These are phyloP conservation scores for Solanum piurae DNA, from an alignment of 257 asterid genomes.

Conservation along the genomic window DNA sequence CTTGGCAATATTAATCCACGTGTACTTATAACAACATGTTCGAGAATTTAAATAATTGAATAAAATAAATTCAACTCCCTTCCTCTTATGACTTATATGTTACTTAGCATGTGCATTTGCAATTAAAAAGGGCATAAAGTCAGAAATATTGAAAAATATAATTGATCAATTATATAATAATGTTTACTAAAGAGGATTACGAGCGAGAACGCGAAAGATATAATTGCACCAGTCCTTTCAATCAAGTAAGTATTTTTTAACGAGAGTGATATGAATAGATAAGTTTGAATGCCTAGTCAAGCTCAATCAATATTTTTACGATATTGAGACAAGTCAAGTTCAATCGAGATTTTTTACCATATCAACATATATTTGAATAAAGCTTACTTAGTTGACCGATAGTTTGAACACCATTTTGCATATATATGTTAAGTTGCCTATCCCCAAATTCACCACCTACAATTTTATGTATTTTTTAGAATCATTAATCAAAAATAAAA, in stretches of 20 bases:
- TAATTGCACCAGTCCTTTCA: too few species aligned
- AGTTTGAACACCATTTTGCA: too few species aligned
- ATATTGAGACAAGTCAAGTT: neutral
- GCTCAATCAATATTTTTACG: neutral
- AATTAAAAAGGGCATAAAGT: neutral
- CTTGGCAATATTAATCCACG: neutral
- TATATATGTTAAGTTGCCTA: too few species aligned
- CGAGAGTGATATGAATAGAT: neutral
- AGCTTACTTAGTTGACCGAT: too few species aligned
- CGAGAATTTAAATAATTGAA: neutral
- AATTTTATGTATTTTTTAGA: too few species aligned
- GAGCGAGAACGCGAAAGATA: too few species aligned
- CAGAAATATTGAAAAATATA: neutral
- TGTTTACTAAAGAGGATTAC: neutral
- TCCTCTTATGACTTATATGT: neutral
- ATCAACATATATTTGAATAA: too few species aligned
- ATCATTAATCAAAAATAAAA: too few species aligned
- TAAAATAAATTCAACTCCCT: neutral
- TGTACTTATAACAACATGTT: neutral
- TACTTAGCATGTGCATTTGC: constrained; percentile 7
- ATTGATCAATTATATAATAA: neutral
- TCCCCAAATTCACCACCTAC: too few species aligned
- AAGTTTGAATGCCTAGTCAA: neutral
- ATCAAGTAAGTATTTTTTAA: too few species aligned
- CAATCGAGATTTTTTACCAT: too few species aligned